A percentile compares a stretch with the other conserved stretches of the same genome.
phyloP scores from a whole-genome alignment of 805 yeast genomes.

The Brettanomyces bruxellensis region DNA sequence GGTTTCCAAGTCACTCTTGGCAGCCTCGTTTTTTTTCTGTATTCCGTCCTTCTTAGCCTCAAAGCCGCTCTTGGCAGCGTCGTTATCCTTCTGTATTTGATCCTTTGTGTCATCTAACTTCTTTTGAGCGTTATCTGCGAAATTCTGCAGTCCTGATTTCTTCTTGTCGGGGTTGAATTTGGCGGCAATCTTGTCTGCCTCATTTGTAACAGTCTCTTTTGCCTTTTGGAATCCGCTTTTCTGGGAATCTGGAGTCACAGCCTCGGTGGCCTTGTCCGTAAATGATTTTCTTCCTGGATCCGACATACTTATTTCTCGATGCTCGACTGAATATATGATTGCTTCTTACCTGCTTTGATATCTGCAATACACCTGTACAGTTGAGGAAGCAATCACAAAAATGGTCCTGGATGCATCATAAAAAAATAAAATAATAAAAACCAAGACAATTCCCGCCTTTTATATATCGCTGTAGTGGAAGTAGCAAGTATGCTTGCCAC shows the following conservation, averaged over 20 bases:
- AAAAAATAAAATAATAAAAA: too few relatives aligned
- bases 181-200: constrained; percentile 55
- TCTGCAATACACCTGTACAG: too few relatives aligned
- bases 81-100: not conserved
- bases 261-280: constrained; percentile 59
- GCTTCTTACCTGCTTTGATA: too few relatives aligned
- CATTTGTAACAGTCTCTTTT: constrained; percentile 62
- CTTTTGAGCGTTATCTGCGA: constrained; percentile 33
- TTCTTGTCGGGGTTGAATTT: constrained; percentile 52
- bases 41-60: not conserved
- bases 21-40: constrained; percentile 4
- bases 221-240: constrained; percentile 59
- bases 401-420: too few relatives aligned
- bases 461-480: too few relatives aligned
- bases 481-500: too few relatives aligned
- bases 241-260: constrained; percentile 62
- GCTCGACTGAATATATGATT: too few relatives aligned
- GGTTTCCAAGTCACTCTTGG: constrained; percentile 22
- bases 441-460: too few relatives aligned
- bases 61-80: constrained; percentile 23
- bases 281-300: constrained; percentile 61
- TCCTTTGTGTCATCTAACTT: constrained; percentile 28
- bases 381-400: too few relatives aligned
- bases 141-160: constrained; percentile 62
- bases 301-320: constrained; percentile 13